phyloP scores from a whole-genome alignment of 768 basidiomycete genomes.

The Russula vinacea region DNA sequence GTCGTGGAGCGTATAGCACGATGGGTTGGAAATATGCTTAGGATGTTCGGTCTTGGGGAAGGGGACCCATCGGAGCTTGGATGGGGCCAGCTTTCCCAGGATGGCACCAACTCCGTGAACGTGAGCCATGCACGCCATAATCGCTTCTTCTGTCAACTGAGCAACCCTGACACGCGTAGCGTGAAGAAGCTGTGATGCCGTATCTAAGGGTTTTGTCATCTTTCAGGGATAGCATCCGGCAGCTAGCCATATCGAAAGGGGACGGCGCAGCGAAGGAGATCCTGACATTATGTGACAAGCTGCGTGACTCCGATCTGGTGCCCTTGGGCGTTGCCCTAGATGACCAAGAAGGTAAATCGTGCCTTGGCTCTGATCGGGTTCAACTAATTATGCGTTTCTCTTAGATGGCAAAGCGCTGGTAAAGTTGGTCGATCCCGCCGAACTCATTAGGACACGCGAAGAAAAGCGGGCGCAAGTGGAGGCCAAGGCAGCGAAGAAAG shows the following conservation, averaged over 20 bases:
- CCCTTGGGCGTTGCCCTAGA: constrained; percentile 95
- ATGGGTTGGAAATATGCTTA: constrained; percentile 72
- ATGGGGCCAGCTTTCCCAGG: constrained; percentile 71
- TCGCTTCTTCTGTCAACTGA: constrained; percentile 17
- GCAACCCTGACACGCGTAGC: constrained; percentile 43
- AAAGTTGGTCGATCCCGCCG: constrained; percentile 81
- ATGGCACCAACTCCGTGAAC: constrained; percentile 47
- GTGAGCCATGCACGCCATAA: constrained; percentile 39
- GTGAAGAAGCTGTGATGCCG: constrained; percentile 83
- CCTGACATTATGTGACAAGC: constrained; percentile 79
- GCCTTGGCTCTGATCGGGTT: constrained; percentile 11
- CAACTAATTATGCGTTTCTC: constrained; percentile 13
- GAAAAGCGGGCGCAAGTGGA: constrained; percentile 76
- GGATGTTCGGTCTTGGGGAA: constrained; percentile 77
- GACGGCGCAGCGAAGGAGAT: constrained; percentile 73
- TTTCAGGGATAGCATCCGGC: constrained; percentile 88
- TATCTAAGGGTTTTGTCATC: constrained; percentile 80
- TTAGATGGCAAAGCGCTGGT: constrained; percentile 92
- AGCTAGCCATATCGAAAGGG: constrained; percentile 69
- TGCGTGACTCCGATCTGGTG: constrained; percentile 86
- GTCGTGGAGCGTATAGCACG: constrained; percentile 61
- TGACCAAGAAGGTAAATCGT: constrained; percentile 80
- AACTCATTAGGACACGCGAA: constrained; percentile 80
- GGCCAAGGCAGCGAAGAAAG: constrained; percentile 78
- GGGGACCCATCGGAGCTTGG: constrained; percentile 67